These are phyloP conservation scores for Senna siamea DNA, from an alignment of 306 rosid genomes.

Conservation along the genomic window DNA sequence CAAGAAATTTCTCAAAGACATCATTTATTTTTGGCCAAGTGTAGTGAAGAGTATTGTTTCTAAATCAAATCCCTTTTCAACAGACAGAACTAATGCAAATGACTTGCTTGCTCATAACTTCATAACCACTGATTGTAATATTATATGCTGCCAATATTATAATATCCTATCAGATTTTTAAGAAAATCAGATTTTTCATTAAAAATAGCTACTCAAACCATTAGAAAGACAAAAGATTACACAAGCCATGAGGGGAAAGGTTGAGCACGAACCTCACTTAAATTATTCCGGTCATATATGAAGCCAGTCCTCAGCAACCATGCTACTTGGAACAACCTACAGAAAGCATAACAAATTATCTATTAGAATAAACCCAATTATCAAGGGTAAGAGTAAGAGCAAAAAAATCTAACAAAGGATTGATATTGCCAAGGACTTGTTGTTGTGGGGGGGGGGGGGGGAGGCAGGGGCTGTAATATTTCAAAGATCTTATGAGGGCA, in stretches of 20 bases:
- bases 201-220: conserved; percentile 4
- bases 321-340: conserved; percentile 72
- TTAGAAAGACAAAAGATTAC: background rate
- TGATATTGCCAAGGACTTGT: too few relatives aligned
- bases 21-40: background rate
- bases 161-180: conserved; percentile 14
- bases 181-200: conserved; percentile 4
- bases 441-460: too few relatives aligned
- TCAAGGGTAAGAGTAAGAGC: background rate
- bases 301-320: conserved; percentile 66
- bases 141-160: conserved; percentile 1
- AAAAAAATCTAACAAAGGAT: too few relatives aligned
- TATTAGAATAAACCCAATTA: background rate
- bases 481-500: too few relatives aligned
- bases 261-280: conserved; percentile 61
- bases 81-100: background rate
- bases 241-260: conserved; percentile 36
- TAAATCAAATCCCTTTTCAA: background rate
- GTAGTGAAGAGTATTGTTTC: background rate
- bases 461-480: too few relatives aligned
- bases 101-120: conserved; percentile 12
- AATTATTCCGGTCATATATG: conserved; percentile 59
- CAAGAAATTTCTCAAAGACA: background rate
- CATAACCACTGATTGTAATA: background rate
- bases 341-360: conserved; percentile 33